These are phyloP conservation scores for Pichia norvegensis DNA, from an alignment of 1,139 yeast species.

Conservation along the genomic window DNA sequence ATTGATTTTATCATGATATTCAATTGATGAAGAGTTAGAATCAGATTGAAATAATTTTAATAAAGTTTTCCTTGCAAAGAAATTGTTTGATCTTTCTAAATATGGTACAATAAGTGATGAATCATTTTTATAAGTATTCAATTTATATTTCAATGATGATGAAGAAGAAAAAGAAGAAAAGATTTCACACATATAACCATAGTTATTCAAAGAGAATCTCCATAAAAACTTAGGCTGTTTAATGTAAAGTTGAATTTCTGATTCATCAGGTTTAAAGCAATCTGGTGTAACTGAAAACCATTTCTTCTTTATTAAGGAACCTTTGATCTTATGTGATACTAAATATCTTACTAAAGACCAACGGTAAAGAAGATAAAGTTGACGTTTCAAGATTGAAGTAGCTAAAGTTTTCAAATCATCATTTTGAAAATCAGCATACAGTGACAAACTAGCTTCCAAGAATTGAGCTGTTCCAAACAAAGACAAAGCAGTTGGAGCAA, in stretches of 20 bases:
- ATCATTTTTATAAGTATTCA: not conserved
- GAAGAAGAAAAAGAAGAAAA: not conserved
- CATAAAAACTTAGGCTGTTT: constrained; percentile 3
- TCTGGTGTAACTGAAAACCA: not conserved
- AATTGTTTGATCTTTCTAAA: not conserved
- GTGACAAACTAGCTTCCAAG: not conserved
- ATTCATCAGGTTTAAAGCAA: not conserved
- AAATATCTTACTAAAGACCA: not conserved
- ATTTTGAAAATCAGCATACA: not conserved
- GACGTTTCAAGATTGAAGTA: not conserved
- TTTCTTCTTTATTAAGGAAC: not conserved
- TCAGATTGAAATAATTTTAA: not conserved
- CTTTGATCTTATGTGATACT: not conserved
- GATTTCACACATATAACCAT: not conserved
- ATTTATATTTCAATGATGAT: not conserved
- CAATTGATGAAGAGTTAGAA: not conserved
- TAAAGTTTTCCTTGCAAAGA: not conserved
- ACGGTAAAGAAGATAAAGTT: not conserved
- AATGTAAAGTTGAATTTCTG: constrained; percentile 2
- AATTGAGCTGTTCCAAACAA: not conserved
- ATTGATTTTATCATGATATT: not conserved
- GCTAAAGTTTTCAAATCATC: not conserved
- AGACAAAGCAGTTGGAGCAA: not conserved
- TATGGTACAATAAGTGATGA: constrained; percentile 1
- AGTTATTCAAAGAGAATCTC: constrained; percentile 2